Evolutionary conservation across 345 rosid genomes (phyloP).

Genomic region (Cardamine chenopodiifolia): DNA sequence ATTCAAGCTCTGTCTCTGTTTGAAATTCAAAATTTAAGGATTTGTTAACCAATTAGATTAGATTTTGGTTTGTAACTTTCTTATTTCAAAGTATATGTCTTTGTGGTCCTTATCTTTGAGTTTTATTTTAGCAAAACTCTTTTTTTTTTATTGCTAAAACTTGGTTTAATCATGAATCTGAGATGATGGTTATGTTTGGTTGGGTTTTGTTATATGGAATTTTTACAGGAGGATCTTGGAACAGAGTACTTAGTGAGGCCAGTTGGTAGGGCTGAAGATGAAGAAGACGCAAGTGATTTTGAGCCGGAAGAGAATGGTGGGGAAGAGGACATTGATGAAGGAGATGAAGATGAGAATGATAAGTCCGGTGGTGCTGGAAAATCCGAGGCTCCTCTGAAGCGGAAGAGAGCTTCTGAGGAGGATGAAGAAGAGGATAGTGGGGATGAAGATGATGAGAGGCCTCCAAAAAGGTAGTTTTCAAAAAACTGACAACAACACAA

Average conservation of each 20-base stretch:
- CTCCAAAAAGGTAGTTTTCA: constrained; percentile 77
- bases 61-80: not conserved
- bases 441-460: constrained; percentile 81
- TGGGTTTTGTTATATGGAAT: not conserved
- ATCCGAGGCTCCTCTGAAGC: constrained; percentile 66
- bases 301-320: constrained; percentile 82
- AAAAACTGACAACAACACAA: constrained; percentile 12
- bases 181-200: not conserved
- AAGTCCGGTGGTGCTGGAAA: constrained; percentile 54
- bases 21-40: not conserved
- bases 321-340: constrained; percentile 60
- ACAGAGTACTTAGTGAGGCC: constrained; percentile 87
- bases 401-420: constrained; percentile 63
- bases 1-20: not conserved
- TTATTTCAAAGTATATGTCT: not conserved
- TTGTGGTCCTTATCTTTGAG: constrained; percentile 7
- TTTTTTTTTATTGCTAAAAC: constrained; percentile 1
- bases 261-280: constrained; percentile 77
- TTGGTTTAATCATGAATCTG: not conserved
- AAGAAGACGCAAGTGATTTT: constrained; percentile 89
- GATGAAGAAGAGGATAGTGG: constrained; percentile 60
- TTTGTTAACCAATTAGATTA: not conserved
- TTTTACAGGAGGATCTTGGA: constrained; percentile 67
- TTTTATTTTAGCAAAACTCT: not conserved
- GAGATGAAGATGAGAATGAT: constrained; percentile 55